Conservation (phyloP, 805 yeast genomes). For the Metschnikowia similis region DNA sequence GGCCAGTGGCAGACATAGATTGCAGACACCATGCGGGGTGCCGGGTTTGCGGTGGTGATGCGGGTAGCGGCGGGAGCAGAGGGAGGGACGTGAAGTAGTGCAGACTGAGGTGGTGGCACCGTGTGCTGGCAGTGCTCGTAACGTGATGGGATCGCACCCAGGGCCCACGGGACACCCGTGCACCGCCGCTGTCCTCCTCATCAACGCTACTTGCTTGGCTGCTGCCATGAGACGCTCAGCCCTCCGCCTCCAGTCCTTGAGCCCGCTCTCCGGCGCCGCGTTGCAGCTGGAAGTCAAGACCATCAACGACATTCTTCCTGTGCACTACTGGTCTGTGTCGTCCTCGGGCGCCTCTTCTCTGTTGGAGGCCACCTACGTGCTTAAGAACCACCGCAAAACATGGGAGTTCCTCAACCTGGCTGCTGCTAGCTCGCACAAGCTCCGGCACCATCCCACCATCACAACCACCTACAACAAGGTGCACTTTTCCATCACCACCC, state of each 20-base stretch:
- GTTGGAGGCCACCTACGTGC: constrained; percentile 35
- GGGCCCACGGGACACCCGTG: not conserved
- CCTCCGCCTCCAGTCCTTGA: not conserved
- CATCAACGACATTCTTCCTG: constrained; percentile 48
- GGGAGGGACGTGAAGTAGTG: not conserved
- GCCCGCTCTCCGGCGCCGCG: constrained; percentile 3
- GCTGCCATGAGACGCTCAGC: not conserved
- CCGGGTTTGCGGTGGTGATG: not conserved
- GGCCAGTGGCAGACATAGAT: constrained; percentile 36
- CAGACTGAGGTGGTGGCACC: not conserved
- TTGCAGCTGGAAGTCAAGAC: constrained; percentile 27
- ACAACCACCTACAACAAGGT: constrained; percentile 60
- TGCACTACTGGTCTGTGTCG: constrained; percentile 8
- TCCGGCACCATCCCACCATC: constrained; percentile 71
- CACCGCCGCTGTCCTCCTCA: not conserved
- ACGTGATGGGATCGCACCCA: not conserved
- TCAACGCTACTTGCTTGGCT: not conserved
- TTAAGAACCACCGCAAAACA: constrained; percentile 54
- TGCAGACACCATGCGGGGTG: constrained; percentile 31
- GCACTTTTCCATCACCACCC: constrained; percentile 54
- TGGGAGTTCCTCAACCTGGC: constrained; percentile 63
- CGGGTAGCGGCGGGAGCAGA: not conserved
- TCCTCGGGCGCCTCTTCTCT: constrained; percentile 2
- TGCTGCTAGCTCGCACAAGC: constrained; percentile 51
- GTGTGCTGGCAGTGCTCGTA: not conserved